Base-by-base conservation (phyloP, 176 grass and related monocot species). In the Cocos nucifera region DNA sequence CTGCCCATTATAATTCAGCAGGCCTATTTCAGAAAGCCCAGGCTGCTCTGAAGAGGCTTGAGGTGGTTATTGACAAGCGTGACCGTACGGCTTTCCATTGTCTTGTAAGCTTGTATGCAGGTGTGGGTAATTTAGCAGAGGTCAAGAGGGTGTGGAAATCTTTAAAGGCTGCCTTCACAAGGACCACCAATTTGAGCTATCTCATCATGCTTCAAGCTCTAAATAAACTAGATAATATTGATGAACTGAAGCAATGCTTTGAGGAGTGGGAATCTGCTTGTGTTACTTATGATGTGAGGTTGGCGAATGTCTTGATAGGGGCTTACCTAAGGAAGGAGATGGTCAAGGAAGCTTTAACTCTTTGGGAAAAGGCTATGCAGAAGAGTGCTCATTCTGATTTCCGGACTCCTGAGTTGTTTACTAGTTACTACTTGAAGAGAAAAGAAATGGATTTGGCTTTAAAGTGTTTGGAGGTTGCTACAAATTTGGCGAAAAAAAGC, bases 21-120 rank as follows among this genome's bases (percentile, higher is more conserved):
- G 62, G 62, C 44, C 62, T 65, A 16, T 65, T 50, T 9, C 44
- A 24, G 19, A 65, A 65, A 65, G 20, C 62, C 22, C 48, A 26
- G 24, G 5, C 15, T 23, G 48, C 62, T 51, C 62, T 65, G 35
- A 65, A 65, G 48, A 51, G 51, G 21, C 12, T 50, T 51, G 62
- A 65, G 48, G 19, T 26, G 22, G 62, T 65, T 51, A 51, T 51
- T 19, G 20, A 65, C 35, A 65, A 17, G 48, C 62, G 22, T 2
- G 62, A 65, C 23, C 18, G 62, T 3, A 51, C 6, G 10, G 35
- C 62, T 65, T 65, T 24, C 19, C 19, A 16, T 23, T 25, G 5
- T 51, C 62, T 65, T 10, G 26, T 65, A 65, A 65, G 62, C 19
- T 20, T 65, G 19, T 65, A 65, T 51, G 62, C 62, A 17, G 48